A percentile compares a stretch with the other conserved stretches of the same genome.
Conservation (phyloP, 805 yeast species). For the Yamadazyma olivae region DNA sequence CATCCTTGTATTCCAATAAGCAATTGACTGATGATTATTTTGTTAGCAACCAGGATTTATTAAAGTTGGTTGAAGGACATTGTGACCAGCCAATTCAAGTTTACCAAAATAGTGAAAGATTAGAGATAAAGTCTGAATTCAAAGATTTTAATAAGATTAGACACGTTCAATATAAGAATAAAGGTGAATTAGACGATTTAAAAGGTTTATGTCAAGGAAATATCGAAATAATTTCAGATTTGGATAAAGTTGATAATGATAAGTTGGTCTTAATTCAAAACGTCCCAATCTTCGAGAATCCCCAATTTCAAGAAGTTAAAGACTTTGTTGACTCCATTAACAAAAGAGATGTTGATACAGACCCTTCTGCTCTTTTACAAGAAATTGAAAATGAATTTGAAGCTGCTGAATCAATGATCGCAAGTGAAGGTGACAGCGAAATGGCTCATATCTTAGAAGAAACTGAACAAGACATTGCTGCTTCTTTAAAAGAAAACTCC, state of each 20-base stretch:
- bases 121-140: slow-evolving; percentile 1
- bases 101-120: background rate
- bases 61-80: slow-evolving; percentile 10
- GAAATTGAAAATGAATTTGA: slow-evolving; percentile 32
- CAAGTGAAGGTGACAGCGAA: slow-evolving; percentile 23
- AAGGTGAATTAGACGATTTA: slow-evolving; percentile 1
- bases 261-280: slow-evolving; percentile 3
- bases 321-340: slow-evolving; percentile 6
- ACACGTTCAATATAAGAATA: slow-evolving; percentile 5
- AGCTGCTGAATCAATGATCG: slow-evolving; percentile 29
- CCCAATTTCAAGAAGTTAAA: background rate
- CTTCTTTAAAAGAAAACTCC: slow-evolving; percentile 15
- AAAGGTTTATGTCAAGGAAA: slow-evolving; percentile 4
- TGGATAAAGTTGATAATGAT: slow-evolving; percentile 1
- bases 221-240: background rate
- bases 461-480: slow-evolving; percentile 6
- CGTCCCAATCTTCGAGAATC: slow-evolving; percentile 4
- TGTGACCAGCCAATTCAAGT: slow-evolving; percentile 2
- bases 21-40: slow-evolving; percentile 9
- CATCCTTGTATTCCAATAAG: slow-evolving; percentile 6
- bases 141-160: background rate
- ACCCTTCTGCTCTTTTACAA: background rate
- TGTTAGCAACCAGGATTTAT: slow-evolving; percentile 16
- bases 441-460: slow-evolving; percentile 20
- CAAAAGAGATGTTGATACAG: slow-evolving; percentile 11